These are phyloP conservation scores for Kazachstania taianensis DNA, from an alignment of 805 yeast genomes.

Conservation along the genomic window DNA sequence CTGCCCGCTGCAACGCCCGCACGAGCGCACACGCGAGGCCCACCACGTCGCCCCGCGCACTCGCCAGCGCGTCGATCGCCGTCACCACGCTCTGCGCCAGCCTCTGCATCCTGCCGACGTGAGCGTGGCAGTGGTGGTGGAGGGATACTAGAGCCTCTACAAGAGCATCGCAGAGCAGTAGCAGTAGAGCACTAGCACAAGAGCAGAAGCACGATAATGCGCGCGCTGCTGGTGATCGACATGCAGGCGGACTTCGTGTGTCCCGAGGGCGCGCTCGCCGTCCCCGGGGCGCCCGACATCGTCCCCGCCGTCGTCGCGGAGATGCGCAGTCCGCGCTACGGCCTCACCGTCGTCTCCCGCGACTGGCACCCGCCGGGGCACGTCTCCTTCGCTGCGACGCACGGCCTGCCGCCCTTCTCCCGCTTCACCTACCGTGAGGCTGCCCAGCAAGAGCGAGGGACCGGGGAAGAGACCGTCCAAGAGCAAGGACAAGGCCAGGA, in stretches of 20 bases:
- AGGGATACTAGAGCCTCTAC: no score
- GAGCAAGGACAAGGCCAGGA: no score
- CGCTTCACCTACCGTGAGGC: constrained; percentile 44
- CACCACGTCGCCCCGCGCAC: no score
- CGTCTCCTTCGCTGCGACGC: constrained; percentile 70
- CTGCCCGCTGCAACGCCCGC: no score
- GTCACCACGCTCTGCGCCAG: no score
- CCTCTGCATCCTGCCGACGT: no score
- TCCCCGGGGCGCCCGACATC: constrained; percentile 49
- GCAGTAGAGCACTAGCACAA: no score
- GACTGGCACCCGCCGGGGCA: constrained; percentile 87
- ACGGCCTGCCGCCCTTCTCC: constrained; percentile 43
- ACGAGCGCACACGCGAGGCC: no score
- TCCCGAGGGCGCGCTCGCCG: constrained; percentile 68
- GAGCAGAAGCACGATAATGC: constrained; percentile 5
- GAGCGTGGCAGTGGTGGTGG: no score
- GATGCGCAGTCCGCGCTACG: constrained; percentile 28
- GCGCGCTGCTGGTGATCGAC: constrained; percentile 67
- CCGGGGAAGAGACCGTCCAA: constrained; percentile 28
- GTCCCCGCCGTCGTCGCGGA: constrained; percentile 44
- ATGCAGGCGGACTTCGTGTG: constrained; percentile 83
- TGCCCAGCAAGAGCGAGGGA: constrained; percentile 14
- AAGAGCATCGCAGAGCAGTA: no score
- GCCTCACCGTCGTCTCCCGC: constrained; percentile 69
- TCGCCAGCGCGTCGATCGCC: no score